Percentiles rank a stretch among this genome's conserved stretches.
Evolutionary conservation across 306 rosid species (phyloP).

Genomic region (Casuarina cunninghamiana): DNA sequence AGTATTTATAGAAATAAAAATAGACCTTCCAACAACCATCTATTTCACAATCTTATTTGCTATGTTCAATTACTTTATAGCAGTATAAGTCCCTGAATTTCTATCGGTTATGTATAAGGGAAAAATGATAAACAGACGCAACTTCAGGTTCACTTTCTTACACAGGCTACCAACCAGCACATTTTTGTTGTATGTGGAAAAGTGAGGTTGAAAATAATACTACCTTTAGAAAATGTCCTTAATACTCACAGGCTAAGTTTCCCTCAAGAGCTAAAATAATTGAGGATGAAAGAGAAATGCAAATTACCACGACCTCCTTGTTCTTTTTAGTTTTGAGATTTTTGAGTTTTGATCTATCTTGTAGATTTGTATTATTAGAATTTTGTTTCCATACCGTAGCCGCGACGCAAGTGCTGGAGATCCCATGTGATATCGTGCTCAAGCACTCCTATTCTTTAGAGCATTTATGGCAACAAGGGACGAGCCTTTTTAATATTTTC

Average conservation of each 20-base stretch:
- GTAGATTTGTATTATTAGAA: constrained; percentile 36
- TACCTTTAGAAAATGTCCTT: constrained; percentile 51
- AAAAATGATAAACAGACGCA: background rate
- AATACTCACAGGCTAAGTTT: constrained; percentile 19
- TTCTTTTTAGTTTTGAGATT: constrained; percentile 30
- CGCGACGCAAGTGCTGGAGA: constrained; percentile 35
- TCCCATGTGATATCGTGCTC: constrained; percentile 49
- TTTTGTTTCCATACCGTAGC: constrained; percentile 5
- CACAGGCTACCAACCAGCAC: constrained; percentile 45
- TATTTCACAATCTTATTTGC: constrained; percentile 37
- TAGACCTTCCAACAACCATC: constrained; percentile 64
- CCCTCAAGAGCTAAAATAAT: constrained; percentile 25
- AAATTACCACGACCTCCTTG: constrained; percentile 18
- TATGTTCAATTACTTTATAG: background rate
- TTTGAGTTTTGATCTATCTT: constrained; percentile 21
- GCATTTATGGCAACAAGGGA: constrained; percentile 31
- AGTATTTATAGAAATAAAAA: constrained; percentile 53
- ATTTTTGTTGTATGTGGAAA: constrained; percentile 51
- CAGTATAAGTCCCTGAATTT: background rate
- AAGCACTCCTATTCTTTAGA: constrained; percentile 28
- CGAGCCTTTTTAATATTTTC: constrained; percentile 6
- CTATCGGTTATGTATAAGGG: background rate
- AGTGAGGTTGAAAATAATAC: constrained; percentile 39
- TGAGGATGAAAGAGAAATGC: constrained; percentile 2
- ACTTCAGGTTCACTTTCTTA: constrained; percentile 37